Percentiles rank a stretch among this genome's conserved stretches.
Conservation (phyloP, 352 stramenopile species). For the Globisporangium sylvaticum region DNA sequence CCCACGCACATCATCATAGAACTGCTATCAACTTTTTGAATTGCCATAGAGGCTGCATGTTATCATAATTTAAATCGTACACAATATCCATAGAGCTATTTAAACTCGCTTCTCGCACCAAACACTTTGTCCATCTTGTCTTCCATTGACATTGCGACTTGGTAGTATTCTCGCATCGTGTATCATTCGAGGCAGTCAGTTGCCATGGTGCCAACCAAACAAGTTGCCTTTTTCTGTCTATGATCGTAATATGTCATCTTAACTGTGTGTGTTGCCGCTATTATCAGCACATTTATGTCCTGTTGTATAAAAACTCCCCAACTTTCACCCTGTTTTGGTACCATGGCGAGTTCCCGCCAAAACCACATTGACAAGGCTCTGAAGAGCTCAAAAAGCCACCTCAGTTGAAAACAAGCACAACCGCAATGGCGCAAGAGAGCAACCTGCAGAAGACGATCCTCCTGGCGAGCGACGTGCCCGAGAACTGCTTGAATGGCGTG, state of each 20-base stretch:
- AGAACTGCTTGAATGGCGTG: slow-evolving; percentile 50
- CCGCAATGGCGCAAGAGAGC: slow-evolving; percentile 5
- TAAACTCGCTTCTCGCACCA: neutral
- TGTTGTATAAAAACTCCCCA: neutral
- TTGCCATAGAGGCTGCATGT: slow-evolving; percentile 7
- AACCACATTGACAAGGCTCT: too few relatives aligned
- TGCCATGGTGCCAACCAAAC: neutral
- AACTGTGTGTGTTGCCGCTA: neutral
- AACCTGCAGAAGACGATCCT: slow-evolving; percentile 56
- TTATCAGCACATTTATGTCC: neutral
- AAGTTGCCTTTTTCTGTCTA: neutral
- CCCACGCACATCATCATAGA: neutral
- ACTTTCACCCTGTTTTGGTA: neutral
- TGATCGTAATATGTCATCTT: neutral
- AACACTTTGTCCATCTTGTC: neutral
- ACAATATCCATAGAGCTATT: slow-evolving; percentile 11
- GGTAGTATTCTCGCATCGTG: too few relatives aligned
- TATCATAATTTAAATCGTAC: slow-evolving; percentile 12
- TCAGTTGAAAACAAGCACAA: neutral
- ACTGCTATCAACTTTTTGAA: slow-evolving; percentile 8
- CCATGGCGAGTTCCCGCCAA: neutral
- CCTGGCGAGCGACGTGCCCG: slow-evolving; percentile 57
- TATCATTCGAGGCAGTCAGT: neutral
- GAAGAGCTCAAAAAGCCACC: slow-evolving; percentile 3
- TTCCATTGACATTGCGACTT: neutral